Evolutionary conservation across 768 basidiomycete species (phyloP).

Genomic region (Suillus paluster): DNA sequence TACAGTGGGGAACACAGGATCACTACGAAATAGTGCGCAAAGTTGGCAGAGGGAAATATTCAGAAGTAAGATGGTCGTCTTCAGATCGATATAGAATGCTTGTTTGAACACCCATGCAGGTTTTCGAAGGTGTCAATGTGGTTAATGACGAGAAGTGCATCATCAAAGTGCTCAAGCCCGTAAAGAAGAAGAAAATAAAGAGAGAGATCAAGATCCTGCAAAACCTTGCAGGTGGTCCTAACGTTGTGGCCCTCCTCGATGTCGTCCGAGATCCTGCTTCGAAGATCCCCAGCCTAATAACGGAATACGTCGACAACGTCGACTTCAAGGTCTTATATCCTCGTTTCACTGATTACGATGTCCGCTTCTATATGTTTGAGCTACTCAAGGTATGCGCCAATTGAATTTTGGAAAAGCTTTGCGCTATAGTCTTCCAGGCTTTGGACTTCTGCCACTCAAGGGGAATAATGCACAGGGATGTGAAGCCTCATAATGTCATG

Average conservation of each 20-base stretch:
- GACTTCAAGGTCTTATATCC: constrained; percentile 98
- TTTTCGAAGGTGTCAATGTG: constrained; percentile 93
- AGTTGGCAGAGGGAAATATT: constrained; percentile 94
- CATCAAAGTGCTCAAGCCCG: constrained; percentile 98
- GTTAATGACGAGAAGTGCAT: constrained; percentile 93
- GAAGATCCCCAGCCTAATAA: constrained; percentile 96
- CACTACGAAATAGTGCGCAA: constrained; percentile 98
- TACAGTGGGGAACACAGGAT: constrained; percentile 98
- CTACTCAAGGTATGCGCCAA: constrained; percentile 74
- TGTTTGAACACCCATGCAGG: constrained; percentile 47
- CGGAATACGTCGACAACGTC: constrained; percentile 97
- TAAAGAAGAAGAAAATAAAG: constrained; percentile 99
- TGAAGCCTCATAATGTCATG: constrained; percentile 99
- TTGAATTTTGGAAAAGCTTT: constrained; percentile 11
- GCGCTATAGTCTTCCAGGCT: constrained; percentile 53
- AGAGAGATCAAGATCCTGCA: constrained; percentile 98
- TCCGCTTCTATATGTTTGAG: constrained; percentile 96
- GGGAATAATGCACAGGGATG: constrained; percentile 98
- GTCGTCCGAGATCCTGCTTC: constrained; percentile 95
- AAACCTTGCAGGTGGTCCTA: constrained; percentile 95
- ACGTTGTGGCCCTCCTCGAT: constrained; percentile 90
- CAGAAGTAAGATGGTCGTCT: constrained; percentile 63
- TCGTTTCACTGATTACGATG: constrained; percentile 93
- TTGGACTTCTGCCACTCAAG: constrained; percentile 98
- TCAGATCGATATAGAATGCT: constrained; percentile 10